phyloP scores from a whole-genome alignment of 768 basidiomycete species.

The Coprinopsis marcescibilis region DNA sequence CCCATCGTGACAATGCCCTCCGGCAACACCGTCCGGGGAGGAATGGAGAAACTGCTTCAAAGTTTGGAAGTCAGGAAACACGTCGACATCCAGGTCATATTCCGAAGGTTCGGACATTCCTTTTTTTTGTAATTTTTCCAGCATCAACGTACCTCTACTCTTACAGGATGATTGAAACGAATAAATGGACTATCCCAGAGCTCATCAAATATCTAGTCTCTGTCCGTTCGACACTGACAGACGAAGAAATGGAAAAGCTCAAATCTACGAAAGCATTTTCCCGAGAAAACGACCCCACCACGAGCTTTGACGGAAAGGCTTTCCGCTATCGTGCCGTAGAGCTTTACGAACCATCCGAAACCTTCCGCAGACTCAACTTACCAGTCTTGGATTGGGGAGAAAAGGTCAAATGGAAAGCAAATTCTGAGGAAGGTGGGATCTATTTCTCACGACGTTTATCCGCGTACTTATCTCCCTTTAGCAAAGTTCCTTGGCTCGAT shows the following conservation, averaged over 20 bases:
- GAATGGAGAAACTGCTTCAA: slow-evolving; percentile 64
- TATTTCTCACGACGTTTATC: neutral
- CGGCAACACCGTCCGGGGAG: slow-evolving; percentile 54
- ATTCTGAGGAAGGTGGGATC: slow-evolving; percentile 76
- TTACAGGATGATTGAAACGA: slow-evolving; percentile 78
- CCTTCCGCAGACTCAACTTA: slow-evolving; percentile 65
- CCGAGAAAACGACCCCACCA: slow-evolving; percentile 36
- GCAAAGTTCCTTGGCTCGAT: slow-evolving; percentile 77
- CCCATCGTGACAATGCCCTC: slow-evolving; percentile 74
- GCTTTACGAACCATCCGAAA: slow-evolving; percentile 79
- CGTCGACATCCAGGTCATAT: slow-evolving; percentile 91
- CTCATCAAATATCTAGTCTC: slow-evolving; percentile 84
- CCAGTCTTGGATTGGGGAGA: slow-evolving; percentile 87
- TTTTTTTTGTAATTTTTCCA: slow-evolving; percentile 9
- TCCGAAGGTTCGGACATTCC: slow-evolving; percentile 78
- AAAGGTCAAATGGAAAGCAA: slow-evolving; percentile 69
- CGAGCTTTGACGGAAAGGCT: slow-evolving; percentile 26
- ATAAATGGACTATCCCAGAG: slow-evolving; percentile 84
- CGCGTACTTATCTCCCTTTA: slow-evolving; percentile 21
- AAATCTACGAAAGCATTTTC: slow-evolving; percentile 76
- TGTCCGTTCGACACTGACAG: slow-evolving; percentile 51
- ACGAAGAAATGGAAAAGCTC: slow-evolving; percentile 43
- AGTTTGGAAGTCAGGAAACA: slow-evolving; percentile 84
- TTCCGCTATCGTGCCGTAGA: slow-evolving; percentile 58
- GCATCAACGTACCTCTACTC: neutral